A percentile compares a stretch with the other conserved stretches of the same genome.
Evolutionary conservation across 2,329 filamentous ascomycete species (phyloP).

Genomic region (Xylaria sp.): DNA sequence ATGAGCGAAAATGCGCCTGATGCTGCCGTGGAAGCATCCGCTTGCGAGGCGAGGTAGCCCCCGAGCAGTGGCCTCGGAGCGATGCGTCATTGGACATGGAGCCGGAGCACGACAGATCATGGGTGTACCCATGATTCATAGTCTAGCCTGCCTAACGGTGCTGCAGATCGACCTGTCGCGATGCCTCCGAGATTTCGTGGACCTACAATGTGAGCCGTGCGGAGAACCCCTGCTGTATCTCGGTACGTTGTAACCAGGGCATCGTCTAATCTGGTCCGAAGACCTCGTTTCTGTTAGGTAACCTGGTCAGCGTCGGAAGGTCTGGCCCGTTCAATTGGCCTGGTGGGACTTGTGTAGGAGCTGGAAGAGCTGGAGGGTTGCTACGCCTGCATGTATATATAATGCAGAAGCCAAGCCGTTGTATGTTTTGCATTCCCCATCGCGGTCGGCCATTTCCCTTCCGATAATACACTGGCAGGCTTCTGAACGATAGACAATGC

Average conservation of each 20-base stretch:
- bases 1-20: background rate
- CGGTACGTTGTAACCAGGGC: background rate
- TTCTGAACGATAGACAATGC: conserved; percentile 21
- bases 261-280: conserved; percentile 2
- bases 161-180: background rate
- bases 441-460: background rate
- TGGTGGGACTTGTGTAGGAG: conserved; percentile 8
- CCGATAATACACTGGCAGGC: conserved; percentile 7
- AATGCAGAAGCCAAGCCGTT: background rate
- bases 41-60: background rate
- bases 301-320: conserved; percentile 18
- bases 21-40: background rate
- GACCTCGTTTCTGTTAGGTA: background rate
- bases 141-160: background rate
- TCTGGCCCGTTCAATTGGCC: conserved; percentile 18
- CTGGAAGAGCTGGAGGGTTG: background rate
- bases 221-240: conserved; percentile 25
- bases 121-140: too few relatives aligned
- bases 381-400: background rate
- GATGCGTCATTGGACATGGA: too few relatives aligned
- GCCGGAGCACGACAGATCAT: too few relatives aligned
- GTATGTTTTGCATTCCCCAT: background rate
- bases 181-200: too few relatives aligned
- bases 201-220: conserved; percentile 12
- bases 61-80: background rate